A percentile compares a stretch with the other conserved stretches of the same genome.
These are phyloP conservation scores for Rhynchosporium graminicola DNA, from an alignment of 2,329 filamentous ascomycete genomes.

Conservation along the genomic window DNA sequence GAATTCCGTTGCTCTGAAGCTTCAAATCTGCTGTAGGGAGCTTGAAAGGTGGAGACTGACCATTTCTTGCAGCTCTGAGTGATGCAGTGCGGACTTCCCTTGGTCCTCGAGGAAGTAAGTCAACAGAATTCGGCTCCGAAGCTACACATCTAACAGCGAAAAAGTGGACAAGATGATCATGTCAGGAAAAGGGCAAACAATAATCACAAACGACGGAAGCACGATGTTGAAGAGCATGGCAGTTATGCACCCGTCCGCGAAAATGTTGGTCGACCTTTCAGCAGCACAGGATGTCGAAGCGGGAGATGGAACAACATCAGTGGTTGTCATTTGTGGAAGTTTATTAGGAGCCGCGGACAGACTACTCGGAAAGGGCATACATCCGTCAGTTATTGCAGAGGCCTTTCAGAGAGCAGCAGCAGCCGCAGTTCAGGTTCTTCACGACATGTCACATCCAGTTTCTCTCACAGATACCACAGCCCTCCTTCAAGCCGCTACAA, in stretches of 20 bases:
- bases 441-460: conserved; percentile 95
- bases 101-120: conserved; percentile 76
- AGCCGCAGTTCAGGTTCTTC: conserved; percentile 84
- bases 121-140: background rate
- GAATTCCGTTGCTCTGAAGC: background rate
- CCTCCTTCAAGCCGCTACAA: conserved; percentile 94
- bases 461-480: conserved; percentile 83
- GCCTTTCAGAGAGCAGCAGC: conserved; percentile 93
- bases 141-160: conserved; percentile 16
- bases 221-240: conserved; percentile 99
- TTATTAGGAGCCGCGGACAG: conserved; percentile 91
- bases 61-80: conserved; percentile 69
- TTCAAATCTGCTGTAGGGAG: background rate
- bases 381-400: conserved; percentile 97
- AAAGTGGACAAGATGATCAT: conserved; percentile 61
- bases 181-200: conserved; percentile 73
- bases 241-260: conserved; percentile 98
- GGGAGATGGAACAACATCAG: conserved; percentile 96
- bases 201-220: conserved; percentile 99
- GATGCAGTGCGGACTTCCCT: conserved; percentile 97
- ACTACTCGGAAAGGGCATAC: conserved; percentile 88
- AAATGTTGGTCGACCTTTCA: conserved; percentile 97
- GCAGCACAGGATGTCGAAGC: conserved; percentile 98
- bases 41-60: background rate
- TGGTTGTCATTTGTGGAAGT: conserved; percentile 96